phyloP scores from a whole-genome alignment of 306 rosid species.

The Lathyrus sativus region DNA sequence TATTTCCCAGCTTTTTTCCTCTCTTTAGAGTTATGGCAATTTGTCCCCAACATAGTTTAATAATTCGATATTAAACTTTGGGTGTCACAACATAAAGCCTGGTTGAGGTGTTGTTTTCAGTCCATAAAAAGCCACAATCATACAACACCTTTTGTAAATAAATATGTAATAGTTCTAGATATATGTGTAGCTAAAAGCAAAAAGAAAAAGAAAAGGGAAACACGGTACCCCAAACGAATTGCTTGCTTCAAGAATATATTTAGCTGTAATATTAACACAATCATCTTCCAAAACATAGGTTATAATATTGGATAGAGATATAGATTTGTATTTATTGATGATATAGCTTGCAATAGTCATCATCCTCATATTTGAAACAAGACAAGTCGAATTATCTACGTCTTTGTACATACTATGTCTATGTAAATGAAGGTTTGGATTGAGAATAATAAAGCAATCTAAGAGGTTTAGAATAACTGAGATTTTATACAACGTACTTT shows the following conservation, averaged over 20 bases:
- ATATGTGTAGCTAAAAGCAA: neutral
- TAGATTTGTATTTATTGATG: too few relatives aligned
- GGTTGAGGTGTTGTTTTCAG: neutral
- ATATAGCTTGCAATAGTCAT: too few relatives aligned
- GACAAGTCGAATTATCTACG: too few relatives aligned
- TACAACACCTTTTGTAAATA: constrained; percentile 2
- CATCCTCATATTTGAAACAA: too few relatives aligned
- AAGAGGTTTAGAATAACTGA: too few relatives aligned
- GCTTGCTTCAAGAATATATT: constrained; percentile 7
- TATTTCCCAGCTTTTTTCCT: neutral
- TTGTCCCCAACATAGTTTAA: neutral
- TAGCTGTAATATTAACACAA: neutral
- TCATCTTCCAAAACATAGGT: too few relatives aligned
- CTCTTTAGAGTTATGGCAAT: neutral
- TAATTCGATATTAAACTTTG: neutral
- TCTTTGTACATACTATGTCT: too few relatives aligned
- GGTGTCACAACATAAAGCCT: constrained; percentile 2
- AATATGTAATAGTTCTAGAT: neutral
- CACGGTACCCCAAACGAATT: neutral
- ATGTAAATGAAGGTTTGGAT: too few relatives aligned
- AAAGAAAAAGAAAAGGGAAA: neutral
- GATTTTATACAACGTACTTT: too few relatives aligned
- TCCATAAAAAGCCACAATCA: constrained; percentile 16
- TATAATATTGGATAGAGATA: too few relatives aligned
- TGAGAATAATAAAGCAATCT: too few relatives aligned